Evolutionary conservation across 805 yeast genomes (phyloP).

Genomic region (Metschnikowia aberdeeniae): DNA sequence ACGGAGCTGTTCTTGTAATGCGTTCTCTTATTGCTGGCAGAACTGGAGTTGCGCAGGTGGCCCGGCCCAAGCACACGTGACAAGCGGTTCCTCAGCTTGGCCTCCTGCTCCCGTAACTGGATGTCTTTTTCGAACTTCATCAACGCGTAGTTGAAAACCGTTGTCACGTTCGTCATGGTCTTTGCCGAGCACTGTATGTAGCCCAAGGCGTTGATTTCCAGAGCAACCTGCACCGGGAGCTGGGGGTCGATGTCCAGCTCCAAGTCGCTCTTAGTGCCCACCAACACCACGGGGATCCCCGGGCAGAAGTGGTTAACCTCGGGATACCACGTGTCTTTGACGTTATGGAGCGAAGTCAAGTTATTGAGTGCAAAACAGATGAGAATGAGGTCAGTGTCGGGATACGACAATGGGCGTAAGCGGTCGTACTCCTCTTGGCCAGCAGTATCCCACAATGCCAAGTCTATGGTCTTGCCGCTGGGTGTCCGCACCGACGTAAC

Average conservation of each 20-base stretch:
- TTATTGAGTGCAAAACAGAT: slow-evolving; percentile 72
- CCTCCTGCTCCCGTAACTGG: slow-evolving; percentile 35
- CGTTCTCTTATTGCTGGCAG: slow-evolving; percentile 24
- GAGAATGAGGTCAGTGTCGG: slow-evolving; percentile 71
- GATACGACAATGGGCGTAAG: slow-evolving; percentile 71
- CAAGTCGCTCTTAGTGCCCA: slow-evolving; percentile 80
- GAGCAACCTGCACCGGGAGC: slow-evolving; percentile 50
- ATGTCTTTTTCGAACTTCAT: slow-evolving; percentile 38
- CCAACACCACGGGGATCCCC: slow-evolving; percentile 67
- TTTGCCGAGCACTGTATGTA: slow-evolving; percentile 82
- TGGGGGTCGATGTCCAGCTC: slow-evolving; percentile 36
- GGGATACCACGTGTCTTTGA: slow-evolving; percentile 81
- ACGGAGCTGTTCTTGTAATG: slow-evolving; percentile 37
- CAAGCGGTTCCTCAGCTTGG: slow-evolving; percentile 32
- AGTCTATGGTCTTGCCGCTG: slow-evolving; percentile 76
- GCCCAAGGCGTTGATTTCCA: slow-evolving; percentile 60
- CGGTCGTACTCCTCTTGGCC: slow-evolving; percentile 87
- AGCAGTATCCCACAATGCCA: slow-evolving; percentile 87
- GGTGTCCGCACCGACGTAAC: slow-evolving; percentile 59
- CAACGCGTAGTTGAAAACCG: slow-evolving; percentile 64
- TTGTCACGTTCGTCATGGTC: slow-evolving; percentile 57
- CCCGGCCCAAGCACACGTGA: slow-evolving; percentile 27
- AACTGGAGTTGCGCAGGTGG: slow-evolving; percentile 18
- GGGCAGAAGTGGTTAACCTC: slow-evolving; percentile 84
- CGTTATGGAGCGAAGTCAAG: slow-evolving; percentile 61